Evolutionary conservation across 2,329 filamentous ascomycete genomes (phyloP), one percentile per base, ranked within the genome.

Genomic region (Mollisiaceae sp.): DNA sequence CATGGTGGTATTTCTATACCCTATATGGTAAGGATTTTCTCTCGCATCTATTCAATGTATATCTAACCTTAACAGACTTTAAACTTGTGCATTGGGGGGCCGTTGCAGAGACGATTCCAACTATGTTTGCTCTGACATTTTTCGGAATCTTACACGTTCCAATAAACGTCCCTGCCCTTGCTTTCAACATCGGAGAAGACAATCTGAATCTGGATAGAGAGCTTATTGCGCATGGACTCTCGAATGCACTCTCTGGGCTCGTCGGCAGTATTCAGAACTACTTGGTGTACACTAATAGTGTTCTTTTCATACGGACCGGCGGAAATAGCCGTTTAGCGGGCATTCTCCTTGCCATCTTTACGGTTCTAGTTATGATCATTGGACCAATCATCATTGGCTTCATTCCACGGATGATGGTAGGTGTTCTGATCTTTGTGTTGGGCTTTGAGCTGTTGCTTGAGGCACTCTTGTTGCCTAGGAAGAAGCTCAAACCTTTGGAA

Each of bases 1-100:
- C 95, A 0, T 99, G 96, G 88, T 99, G 95, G 86, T 93, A 95
- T 76, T 99, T 99, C 74, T 99, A 97, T 79, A 96, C 93, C 0
- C 85, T 98, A 57, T 99, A 97, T 79, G 89, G 92, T 94, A 83
- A 84, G 88, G 20, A 11, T 81, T 18, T 18, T 8, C 14, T 39
- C 75, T 65, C 65, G 62, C 41, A 52, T 36, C 63, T 75, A 62
- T 6, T 22, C 3, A 32, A 32, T 32, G 9, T 35, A 43, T 67
- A 45, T 56, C 62, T 71, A 20, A 70, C 41, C 50, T 52, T 36
- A 22, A 22, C 22, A 95, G 92, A 95, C 74, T 92, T 97, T 73
- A 83, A 89, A 58, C 83, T 90, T 27, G 91, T 98, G 2, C 86
- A 94, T 71, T 97, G 92, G 91, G 84, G 85, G 54, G 95, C 94